Evolutionary conservation across 495 filamentous ascomycete genomes (phyloP).

Genomic region (Podospora anserina): DNA sequence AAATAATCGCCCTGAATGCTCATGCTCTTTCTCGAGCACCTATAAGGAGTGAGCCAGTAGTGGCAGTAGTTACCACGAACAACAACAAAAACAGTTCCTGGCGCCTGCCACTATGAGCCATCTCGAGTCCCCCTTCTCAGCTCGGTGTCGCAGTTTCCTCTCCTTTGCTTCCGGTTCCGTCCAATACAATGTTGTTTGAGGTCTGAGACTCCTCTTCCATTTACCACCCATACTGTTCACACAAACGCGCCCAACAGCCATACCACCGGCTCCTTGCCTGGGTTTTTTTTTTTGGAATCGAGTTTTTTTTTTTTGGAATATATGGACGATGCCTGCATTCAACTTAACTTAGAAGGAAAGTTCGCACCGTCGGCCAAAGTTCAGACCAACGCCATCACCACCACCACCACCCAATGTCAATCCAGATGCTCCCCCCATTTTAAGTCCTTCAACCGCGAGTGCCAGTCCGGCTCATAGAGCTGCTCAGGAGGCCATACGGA

Average conservation of each 20-base stretch:
- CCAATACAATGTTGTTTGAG: background rate
- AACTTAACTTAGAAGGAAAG: slow-evolving; percentile 51
- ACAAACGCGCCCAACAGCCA: background rate
- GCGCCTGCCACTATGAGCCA: background rate
- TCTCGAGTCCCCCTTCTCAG: background rate
- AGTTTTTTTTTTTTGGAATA: slow-evolving; percentile 38
- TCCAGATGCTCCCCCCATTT: slow-evolving; percentile 21
- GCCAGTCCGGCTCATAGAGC: slow-evolving; percentile 33
- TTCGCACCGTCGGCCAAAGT: slow-evolving; percentile 42
- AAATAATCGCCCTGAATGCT: slow-evolving; percentile 20
- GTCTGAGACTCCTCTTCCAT: background rate
- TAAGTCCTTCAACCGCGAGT: slow-evolving; percentile 19
- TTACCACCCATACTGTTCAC: background rate
- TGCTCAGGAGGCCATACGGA: slow-evolving; percentile 35
- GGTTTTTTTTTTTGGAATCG: background rate
- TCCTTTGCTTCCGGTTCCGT: background rate
- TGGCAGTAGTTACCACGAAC: background rate
- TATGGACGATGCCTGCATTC: slow-evolving; percentile 45
- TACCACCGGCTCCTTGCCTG: background rate
- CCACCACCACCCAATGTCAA: slow-evolving; percentile 18
- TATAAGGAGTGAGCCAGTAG: background rate
- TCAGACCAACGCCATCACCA: slow-evolving; percentile 20
- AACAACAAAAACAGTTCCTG: background rate
- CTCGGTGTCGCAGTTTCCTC: background rate
- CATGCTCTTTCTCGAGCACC: too few relatives aligned